phyloP scores from a whole-genome alignment of 2,329 filamentous ascomycete species.

The Teratosphaeria epicoccoides region DNA sequence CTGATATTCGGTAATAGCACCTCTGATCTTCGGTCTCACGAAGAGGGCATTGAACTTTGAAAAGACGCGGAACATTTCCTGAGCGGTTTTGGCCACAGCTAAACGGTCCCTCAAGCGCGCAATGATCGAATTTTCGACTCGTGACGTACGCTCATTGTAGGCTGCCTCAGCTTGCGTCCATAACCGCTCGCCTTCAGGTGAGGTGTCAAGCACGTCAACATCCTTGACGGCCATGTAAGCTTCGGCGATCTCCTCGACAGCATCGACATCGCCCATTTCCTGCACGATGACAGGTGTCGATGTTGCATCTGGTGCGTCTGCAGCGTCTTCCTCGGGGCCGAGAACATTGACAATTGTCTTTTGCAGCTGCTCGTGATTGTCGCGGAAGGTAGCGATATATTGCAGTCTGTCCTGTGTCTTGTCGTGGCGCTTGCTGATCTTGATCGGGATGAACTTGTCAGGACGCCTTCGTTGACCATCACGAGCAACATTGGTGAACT shows the following conservation, averaged over 20 bases:
- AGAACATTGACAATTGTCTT: slow-evolving; percentile 95
- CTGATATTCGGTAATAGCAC: slow-evolving; percentile 96
- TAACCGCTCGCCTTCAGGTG: slow-evolving; percentile 73
- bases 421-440: slow-evolving; percentile 77
- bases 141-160: slow-evolving; percentile 93
- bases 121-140: slow-evolving; percentile 98
- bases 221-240: slow-evolving; percentile 91
- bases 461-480: slow-evolving; percentile 88
- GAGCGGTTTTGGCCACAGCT: slow-evolving; percentile 90
- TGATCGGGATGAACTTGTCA: slow-evolving; percentile 98
- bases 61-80: slow-evolving; percentile 99
- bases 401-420: slow-evolving; percentile 83
- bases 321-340: slow-evolving; percentile 49
- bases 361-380: slow-evolving; percentile 95
- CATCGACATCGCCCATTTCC: slow-evolving; percentile 94
- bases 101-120: slow-evolving; percentile 82
- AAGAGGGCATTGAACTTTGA: slow-evolving; percentile 99
- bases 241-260: slow-evolving; percentile 88
- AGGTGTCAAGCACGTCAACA: slow-evolving; percentile 88
- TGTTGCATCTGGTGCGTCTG: slow-evolving; percentile 43
- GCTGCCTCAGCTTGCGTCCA: slow-evolving; percentile 92
- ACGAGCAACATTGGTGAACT: slow-evolving; percentile 94
- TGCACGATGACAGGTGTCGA: slow-evolving; percentile 67
- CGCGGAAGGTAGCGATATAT: slow-evolving; percentile 88
- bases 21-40: slow-evolving; percentile 95